phyloP scores from a whole-genome alignment of 257 asterid species.

The Solanum corneliomulleri region DNA sequence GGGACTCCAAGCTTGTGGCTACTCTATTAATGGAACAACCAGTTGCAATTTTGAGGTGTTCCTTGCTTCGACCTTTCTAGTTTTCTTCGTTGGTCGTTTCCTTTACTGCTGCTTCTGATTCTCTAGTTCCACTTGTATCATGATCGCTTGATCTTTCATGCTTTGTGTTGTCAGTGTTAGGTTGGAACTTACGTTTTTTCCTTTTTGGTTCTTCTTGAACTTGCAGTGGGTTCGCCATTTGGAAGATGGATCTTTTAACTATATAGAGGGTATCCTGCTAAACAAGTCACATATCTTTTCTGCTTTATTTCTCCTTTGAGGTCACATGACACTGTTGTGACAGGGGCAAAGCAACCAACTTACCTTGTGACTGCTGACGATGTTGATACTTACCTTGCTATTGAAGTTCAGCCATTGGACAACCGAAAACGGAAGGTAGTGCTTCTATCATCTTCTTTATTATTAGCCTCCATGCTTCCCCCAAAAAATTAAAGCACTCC shows the following conservation, averaged over 20 bases:
- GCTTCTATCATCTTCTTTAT: not conserved
- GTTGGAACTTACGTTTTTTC: not conserved
- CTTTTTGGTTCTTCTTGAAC: slow-evolving; percentile 13
- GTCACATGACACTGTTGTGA: slow-evolving; percentile 10
- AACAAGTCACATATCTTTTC: not conserved
- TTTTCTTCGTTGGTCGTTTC: not conserved
- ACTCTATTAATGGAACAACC: slow-evolving; percentile 90
- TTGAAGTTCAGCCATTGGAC: slow-evolving; percentile 96
- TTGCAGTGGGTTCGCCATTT: slow-evolving; percentile 94
- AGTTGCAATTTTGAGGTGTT: slow-evolving; percentile 96
- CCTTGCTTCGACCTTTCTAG: not conserved
- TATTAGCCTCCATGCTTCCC: not conserved
- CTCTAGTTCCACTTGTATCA: not conserved
- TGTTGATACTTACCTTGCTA: slow-evolving; percentile 80
- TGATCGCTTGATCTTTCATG: slow-evolving; percentile 7
- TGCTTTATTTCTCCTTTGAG: slow-evolving; percentile 4
- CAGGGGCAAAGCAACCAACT: slow-evolving; percentile 94
- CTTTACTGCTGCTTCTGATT: not conserved
- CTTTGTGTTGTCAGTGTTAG: not conserved
- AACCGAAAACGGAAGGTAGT: slow-evolving; percentile 92
- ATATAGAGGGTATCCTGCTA: slow-evolving; percentile 62
- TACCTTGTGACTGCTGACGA: slow-evolving; percentile 96
- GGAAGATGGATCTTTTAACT: slow-evolving; percentile 93
- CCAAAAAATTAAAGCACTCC: not conserved
- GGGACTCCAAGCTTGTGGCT: slow-evolving; percentile 89